Percentiles rank a stretch among this genome's conserved stretches.
Conservation (phyloP, 148 eudicot genomes). For the Chenopodium suecicum region DNA sequence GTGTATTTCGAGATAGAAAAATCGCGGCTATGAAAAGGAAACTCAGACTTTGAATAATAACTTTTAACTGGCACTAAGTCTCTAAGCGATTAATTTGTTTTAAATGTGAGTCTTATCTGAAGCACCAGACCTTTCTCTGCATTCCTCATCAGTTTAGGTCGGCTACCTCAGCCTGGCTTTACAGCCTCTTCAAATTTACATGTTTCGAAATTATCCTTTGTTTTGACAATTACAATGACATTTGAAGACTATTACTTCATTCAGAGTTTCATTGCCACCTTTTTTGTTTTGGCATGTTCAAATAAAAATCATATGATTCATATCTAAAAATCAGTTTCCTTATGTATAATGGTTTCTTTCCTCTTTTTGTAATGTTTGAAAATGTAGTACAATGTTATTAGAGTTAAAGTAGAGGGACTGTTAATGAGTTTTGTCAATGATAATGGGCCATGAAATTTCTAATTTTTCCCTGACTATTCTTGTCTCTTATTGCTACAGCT, state of each 20-base stretch:
- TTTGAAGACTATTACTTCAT: not conserved
- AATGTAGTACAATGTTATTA: not conserved
- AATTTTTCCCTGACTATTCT: not conserved
- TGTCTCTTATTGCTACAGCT: conserved; percentile 54
- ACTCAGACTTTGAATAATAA: not conserved
- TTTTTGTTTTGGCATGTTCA: not conserved
- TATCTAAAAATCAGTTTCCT: not conserved
- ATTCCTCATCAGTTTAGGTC: not conserved
- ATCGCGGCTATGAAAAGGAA: not conserved
- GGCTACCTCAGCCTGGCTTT: not conserved
- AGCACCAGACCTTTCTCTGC: not conserved
- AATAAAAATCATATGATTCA: not conserved
- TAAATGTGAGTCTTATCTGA: not conserved
- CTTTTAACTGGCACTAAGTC: not conserved
- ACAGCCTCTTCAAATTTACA: not conserved
- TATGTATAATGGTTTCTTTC: not conserved
- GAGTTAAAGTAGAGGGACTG: not conserved
- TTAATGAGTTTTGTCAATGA: not conserved
- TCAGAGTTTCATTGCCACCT: not conserved
- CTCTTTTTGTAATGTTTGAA: not conserved
- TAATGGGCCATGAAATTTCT: not conserved
- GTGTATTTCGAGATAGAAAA: not conserved
- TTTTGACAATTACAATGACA: not conserved
- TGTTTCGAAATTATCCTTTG: not conserved
- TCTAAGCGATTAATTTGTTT: not conserved